Evolutionary conservation across 768 basidiomycete species (phyloP).

Genomic region (Ramaria sp.): DNA sequence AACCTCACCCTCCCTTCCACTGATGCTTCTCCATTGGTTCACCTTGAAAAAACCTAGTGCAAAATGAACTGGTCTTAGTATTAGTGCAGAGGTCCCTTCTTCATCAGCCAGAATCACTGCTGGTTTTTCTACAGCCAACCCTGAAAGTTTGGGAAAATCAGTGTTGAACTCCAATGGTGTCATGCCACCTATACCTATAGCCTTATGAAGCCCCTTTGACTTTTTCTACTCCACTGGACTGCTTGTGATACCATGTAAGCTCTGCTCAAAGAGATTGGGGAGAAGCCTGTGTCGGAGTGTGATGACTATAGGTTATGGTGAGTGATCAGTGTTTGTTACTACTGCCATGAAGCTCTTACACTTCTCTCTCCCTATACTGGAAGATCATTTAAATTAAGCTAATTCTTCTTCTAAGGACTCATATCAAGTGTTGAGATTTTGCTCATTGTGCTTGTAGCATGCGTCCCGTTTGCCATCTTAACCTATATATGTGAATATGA

Average conservation of each 20-base stretch:
- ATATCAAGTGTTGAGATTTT: constrained; percentile 76
- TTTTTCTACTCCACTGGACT: constrained; percentile 67
- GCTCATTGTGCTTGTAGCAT: constrained; percentile 72
- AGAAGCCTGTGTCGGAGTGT: constrained; percentile 79
- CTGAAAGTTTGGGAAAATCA: background rate
- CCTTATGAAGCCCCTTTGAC: constrained; percentile 63
- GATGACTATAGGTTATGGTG: constrained; percentile 80
- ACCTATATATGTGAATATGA: background rate
- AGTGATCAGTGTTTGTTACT: constrained; percentile 13
- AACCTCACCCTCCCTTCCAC: constrained; percentile 14
- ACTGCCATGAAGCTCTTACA: constrained; percentile 6
- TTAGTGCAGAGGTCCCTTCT: background rate
- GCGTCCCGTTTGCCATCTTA: constrained; percentile 13
- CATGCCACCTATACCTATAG: background rate
- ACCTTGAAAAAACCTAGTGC: constrained; percentile 73
- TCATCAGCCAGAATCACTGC: background rate
- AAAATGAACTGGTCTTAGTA: constrained; percentile 29
- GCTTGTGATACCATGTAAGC: constrained; percentile 66
- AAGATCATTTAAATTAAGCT: too few species aligned
- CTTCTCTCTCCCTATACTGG: too few species aligned
- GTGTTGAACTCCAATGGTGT: background rate
- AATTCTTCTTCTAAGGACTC: constrained; percentile 38
- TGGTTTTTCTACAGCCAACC: background rate
- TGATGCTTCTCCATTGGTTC: constrained; percentile 67
- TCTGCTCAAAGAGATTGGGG: constrained; percentile 73